Evolutionary conservation across 2,329 filamentous ascomycete genomes (phyloP).

Genomic region (Xylaria arbuscula): DNA sequence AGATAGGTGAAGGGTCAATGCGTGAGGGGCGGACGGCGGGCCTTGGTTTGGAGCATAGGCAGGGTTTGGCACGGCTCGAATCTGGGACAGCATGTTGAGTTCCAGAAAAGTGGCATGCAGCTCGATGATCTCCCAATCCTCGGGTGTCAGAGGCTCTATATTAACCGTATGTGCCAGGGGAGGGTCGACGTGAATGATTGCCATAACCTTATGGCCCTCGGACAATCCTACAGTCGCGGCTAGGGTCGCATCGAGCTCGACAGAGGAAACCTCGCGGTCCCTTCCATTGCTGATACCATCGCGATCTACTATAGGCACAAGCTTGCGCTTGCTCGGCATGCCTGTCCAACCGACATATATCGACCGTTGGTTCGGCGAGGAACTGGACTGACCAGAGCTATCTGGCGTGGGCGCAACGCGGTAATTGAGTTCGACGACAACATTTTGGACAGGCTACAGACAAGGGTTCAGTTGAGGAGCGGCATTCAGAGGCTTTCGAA

Average conservation of each 20-base stretch:
- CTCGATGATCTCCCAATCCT: conserved; percentile 99
- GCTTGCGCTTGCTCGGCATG: conserved; percentile 90
- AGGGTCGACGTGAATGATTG: conserved; percentile 84
- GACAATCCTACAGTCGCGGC: conserved; percentile 79
- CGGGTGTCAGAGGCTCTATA: conserved; percentile 93
- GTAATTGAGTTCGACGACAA: conserved; percentile 90
- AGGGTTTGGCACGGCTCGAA: conserved; percentile 92
- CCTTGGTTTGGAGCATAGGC: conserved; percentile 66
- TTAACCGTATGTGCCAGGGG: conserved; percentile 93
- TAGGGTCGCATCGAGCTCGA: conserved; percentile 90
- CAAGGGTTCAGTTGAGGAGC: conserved; percentile 20
- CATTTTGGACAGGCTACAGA: conserved; percentile 86
- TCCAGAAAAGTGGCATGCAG: conserved; percentile 96
- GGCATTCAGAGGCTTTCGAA: background rate
- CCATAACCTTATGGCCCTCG: conserved; percentile 82
- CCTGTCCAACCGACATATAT: conserved; percentile 96
- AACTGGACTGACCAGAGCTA: conserved; percentile 56
- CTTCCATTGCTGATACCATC: conserved; percentile 76
- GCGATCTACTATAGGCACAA: conserved; percentile 76
- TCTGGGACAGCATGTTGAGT: conserved; percentile 90
- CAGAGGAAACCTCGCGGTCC: conserved; percentile 79
- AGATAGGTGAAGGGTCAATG: conserved; percentile 90
- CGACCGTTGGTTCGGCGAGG: conserved; percentile 69
- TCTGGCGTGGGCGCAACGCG: conserved; percentile 62
- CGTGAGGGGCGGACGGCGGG: conserved; percentile 71